phyloP scores from a whole-genome alignment of 1,139 yeast genomes.

The Petasospora fabianii region DNA sequence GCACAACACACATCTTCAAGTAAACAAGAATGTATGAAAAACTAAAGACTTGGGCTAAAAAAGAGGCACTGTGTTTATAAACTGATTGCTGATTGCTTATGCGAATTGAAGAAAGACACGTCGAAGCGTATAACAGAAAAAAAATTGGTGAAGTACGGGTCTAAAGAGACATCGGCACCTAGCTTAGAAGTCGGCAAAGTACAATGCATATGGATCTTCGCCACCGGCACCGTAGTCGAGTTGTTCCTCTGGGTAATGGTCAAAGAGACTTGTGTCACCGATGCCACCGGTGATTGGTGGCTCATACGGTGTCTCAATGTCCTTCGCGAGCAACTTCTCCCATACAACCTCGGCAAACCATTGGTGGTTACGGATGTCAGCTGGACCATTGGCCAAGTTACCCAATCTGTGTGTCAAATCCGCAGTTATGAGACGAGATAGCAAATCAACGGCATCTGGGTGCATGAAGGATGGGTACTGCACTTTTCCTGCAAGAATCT shows the following conservation, averaged over 20 bases:
- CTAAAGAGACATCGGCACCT: too few species aligned
- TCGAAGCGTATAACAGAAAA: background rate
- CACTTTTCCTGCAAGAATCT: slow-evolving; percentile 83
- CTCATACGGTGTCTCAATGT: slow-evolving; percentile 96
- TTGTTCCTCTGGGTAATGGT: slow-evolving; percentile 92
- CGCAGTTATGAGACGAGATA: slow-evolving; percentile 78
- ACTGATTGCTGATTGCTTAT: too few species aligned
- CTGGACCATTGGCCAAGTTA: slow-evolving; percentile 85
- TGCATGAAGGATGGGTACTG: slow-evolving; percentile 86
- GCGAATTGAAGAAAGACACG: background rate
- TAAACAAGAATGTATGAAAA: too few species aligned
- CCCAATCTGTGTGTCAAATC: slow-evolving; percentile 91
- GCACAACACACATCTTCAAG: background rate
- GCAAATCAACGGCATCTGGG: slow-evolving; percentile 82
- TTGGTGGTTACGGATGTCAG: slow-evolving; percentile 84
- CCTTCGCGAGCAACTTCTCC: slow-evolving; percentile 85
- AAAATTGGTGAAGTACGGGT: background rate
- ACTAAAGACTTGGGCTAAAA: too few species aligned
- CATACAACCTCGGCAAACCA: slow-evolving; percentile 97
- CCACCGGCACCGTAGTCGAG: slow-evolving; percentile 80
- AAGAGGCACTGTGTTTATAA: too few species aligned
- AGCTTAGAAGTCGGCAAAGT: slow-evolving; percentile 82
- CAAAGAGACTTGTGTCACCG: slow-evolving; percentile 93
- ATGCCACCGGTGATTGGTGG: slow-evolving; percentile 97
- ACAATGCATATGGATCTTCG: slow-evolving; percentile 77